Evolutionary conservation across 257 asterid species (phyloP).

Genomic region (Penstemon eatonii): DNA sequence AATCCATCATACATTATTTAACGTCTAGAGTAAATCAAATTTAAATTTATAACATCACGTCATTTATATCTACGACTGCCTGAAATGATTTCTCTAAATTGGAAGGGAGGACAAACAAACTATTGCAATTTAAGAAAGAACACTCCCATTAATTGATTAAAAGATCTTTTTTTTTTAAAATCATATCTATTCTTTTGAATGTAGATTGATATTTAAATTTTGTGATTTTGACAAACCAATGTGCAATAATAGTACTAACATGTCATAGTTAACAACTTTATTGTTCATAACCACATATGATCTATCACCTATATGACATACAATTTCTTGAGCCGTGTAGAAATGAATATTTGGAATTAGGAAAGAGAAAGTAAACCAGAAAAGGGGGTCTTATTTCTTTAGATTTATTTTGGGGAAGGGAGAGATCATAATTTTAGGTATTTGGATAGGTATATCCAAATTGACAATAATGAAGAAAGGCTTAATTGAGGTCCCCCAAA

Average conservation of each 20-base stretch:
- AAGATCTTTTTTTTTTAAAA: no score
- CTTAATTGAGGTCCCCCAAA: slow-evolving; percentile 13
- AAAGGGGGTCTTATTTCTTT: slow-evolving; percentile 3
- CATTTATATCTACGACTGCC: no score
- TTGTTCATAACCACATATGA: not conserved
- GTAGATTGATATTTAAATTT: no score
- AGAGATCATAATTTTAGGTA: not conserved
- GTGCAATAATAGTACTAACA: not conserved
- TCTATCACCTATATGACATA: not conserved
- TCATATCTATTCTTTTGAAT: no score
- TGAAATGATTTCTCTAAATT: no score
- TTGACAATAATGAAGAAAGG: slow-evolving; percentile 4
- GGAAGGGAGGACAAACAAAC: no score
- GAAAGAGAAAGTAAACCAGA: slow-evolving; percentile 7
- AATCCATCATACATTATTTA: no score
- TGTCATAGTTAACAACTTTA: slow-evolving; percentile 4
- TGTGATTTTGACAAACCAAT: no score
- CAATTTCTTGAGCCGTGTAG: slow-evolving; percentile 2
- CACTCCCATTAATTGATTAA: no score
- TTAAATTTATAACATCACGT: no score
- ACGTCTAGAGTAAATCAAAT: no score
- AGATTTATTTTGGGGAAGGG: not conserved
- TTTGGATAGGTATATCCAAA: not conserved
- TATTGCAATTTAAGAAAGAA: no score
- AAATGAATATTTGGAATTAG: not conserved